Base-by-base conservation (phyloP, 495 filamentous ascomycete species). In the Lentithecium fluviatile region DNA sequence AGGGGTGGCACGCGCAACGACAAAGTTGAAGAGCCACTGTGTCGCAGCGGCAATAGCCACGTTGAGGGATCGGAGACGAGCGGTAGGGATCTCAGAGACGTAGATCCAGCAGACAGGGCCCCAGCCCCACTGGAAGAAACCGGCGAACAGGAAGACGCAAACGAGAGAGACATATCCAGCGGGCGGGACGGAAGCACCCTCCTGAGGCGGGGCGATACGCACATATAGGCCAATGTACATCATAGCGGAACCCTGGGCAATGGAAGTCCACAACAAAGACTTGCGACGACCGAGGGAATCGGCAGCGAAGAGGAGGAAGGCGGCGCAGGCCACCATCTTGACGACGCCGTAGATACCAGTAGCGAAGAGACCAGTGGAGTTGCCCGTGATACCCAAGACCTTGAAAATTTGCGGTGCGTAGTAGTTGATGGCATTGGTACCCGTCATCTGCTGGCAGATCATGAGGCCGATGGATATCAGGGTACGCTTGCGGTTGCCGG, bases 221-320 rank as follows among this genome's bases (percentile, higher is more conserved):
- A 89, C 78, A 68, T 92, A 89, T n/a, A 93, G 75, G 11, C 88
- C 88, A 59, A 92, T 86, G 69, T 91, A 89, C 65, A 88, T 82
- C 85, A 90, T 91, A 62, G 80, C 79, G n/a, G 86, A 72, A 2
- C 78, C 82, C 72, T 87, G 85, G 11, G 82, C 88, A 60, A 90
- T 80, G 7, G 83, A 84, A 13, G 88, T 90, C 80, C 84, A 88
- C 60, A 91, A 78, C 24, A 94, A 80, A 34, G 85, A 86, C 37
- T 84, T 80, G 6, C 85, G 80, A 8, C 88, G 81, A 15, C 88
- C 89, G 4, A 89, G 78, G 2, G 83, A 82, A 70, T 93, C 88
- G 34, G 84, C 85, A 47, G 85, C 81, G 69, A 90, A 88, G 53
- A 87, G 58, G 7, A 90, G 75, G 78, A 88, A 90, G 43, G 82